Conservation (phyloP, 805 yeast genomes). For the Ogataea pignaliae region DNA sequence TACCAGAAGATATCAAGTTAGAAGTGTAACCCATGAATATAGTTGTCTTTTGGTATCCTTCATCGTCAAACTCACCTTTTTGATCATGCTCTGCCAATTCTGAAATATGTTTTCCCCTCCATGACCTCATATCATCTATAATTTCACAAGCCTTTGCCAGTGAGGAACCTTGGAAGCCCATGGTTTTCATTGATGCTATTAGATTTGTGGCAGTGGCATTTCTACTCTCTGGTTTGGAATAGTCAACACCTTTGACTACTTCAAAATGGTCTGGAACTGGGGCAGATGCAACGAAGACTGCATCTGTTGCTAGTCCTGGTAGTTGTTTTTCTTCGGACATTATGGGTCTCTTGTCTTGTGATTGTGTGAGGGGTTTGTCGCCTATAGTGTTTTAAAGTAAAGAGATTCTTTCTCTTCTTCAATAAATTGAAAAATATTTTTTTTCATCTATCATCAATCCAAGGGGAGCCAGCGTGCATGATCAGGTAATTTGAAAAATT, state of each 20-base stretch:
- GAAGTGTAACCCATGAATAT: conserved; percentile 96
- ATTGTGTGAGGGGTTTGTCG: too few species aligned
- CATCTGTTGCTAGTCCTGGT: conserved; percentile 82
- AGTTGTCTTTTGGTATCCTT: conserved; percentile 79
- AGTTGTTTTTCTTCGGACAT: conserved; percentile 21
- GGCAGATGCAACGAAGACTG: conserved; percentile 81
- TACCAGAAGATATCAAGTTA: conserved; percentile 89
- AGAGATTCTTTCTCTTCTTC: too few species aligned
- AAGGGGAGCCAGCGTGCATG: too few species aligned
- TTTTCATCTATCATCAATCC: too few species aligned
- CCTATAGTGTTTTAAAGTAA: too few species aligned
- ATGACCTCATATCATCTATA: conserved; percentile 83
- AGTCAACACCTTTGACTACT: conserved; percentile 85
- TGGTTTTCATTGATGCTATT: conserved; percentile 76
- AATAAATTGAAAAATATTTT: too few species aligned
- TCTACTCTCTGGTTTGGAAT: conserved; percentile 69
- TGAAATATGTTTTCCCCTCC: conserved; percentile 82
- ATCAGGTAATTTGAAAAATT: too few species aligned
- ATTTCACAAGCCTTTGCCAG: conserved; percentile 88
- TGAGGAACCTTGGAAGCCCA: conserved; percentile 97
- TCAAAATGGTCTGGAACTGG: conserved; percentile 80
- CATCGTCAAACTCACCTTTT: conserved; percentile 73
- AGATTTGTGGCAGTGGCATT: conserved; percentile 78
- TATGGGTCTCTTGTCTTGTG: too few species aligned
- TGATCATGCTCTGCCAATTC: conserved; percentile 64